A percentile compares a stretch with the other conserved stretches of the same genome.
These are phyloP conservation scores for Loxodes magnus DNA, from an alignment of 73 alveolate species.

Conservation along the genomic window DNA sequence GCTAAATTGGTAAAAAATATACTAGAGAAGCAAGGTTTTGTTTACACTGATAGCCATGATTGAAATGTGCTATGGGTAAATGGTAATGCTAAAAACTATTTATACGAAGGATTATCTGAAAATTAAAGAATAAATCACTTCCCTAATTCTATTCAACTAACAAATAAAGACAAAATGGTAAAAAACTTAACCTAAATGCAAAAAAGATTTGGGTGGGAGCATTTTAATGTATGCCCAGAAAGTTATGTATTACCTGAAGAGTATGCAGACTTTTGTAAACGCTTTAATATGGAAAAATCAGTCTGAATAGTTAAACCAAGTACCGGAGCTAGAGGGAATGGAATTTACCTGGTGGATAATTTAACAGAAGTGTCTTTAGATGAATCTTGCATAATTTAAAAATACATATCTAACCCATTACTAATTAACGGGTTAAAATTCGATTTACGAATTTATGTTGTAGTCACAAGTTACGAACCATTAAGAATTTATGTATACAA, in stretches of 20 bases:
- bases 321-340: constrained; percentile 76
- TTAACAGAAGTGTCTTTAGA: constrained; percentile 28
- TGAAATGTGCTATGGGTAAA: constrained; percentile 58
- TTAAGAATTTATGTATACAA: constrained; percentile 64
- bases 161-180: constrained; percentile 64
- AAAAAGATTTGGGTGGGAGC: constrained; percentile 33
- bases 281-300: constrained; percentile 16
- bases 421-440: constrained; percentile 71
- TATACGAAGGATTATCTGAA: constrained; percentile 50
- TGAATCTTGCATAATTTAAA: constrained; percentile 47
- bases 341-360: constrained; percentile 59
- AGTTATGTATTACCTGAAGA: constrained; percentile 62
- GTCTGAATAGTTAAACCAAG: constrained; percentile 86
- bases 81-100: constrained; percentile 34
- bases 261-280: constrained; percentile 19
- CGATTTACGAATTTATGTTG: constrained; percentile 86
- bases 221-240: constrained; percentile 63
- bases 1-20: constrained; percentile 26
- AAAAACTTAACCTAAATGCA: constrained; percentile 45
- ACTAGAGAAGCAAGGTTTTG: constrained; percentile 30
- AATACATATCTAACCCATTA: constrained; percentile 82
- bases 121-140: constrained; percentile 71
- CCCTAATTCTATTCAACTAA: constrained; percentile 62
- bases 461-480: constrained; percentile 79
- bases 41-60: constrained; percentile 51